Base-by-base conservation (phyloP, 2,329 filamentous ascomycete genomes). In the Fusarium xylarioides region DNA sequence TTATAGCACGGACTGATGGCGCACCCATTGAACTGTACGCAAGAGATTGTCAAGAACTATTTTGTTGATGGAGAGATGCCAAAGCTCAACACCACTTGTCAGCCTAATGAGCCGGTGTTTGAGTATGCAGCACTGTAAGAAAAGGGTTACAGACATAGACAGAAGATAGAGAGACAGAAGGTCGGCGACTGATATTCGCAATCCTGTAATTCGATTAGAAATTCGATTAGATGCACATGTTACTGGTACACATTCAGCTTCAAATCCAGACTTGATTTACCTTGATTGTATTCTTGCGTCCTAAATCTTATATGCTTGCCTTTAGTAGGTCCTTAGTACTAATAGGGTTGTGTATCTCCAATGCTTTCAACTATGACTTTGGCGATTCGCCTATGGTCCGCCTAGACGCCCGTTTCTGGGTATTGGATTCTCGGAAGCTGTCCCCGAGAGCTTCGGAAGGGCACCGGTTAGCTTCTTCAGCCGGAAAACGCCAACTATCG, bases 21-120 rank as follows among this genome's bases (percentile, higher is more conserved):
- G 1, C 63, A 67, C 4, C 46, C 54, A 10, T 68, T 63, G 1
- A 68, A 61, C 19, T 68, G 65, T 11, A 68, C 63, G 4, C 8
- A 40, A 4, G 35, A 42, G 7, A 38, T 49, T 21, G 37, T 67
- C 0, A 26, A 8, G 10, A 49, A 30, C 3, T 68, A 63, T 8
- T 68, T 68, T n/a, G 16, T 49, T 2, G 32, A 49, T 4, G 65
- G 65, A 2, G 19, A 40, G 3, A 49, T 68, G 54, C 65, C 65
- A 0, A 26, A 49, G 42, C 10, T 68, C 1, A 68, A 63, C 19
- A 68, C 65, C 2, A 54, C 40, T 1, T 68, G 65, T 5, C 42
- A 37, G 6, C 30, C 65, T 3, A 5, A 68, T 6, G 14, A 16
- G 19, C 28, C 55, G 16, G 54, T 30, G 4, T 68, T 68, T 38